Conservation (phyloP, 257 asterid genomes). For the Nicotiana knightiana region DNA sequence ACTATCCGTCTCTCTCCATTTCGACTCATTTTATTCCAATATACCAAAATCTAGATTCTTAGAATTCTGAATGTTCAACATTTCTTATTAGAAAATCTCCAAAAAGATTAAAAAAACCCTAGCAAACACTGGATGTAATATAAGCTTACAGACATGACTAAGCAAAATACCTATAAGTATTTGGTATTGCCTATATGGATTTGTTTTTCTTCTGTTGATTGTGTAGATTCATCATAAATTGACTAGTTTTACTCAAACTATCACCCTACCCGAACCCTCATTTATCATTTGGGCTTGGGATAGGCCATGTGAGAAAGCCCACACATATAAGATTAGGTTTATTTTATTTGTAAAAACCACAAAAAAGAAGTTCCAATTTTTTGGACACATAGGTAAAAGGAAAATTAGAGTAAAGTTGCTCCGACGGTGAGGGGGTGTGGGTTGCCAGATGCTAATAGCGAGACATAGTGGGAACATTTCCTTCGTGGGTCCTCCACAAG, state of each 20-base stretch:
- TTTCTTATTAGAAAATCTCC: not conserved
- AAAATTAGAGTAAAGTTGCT: not conserved
- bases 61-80: not conserved
- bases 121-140: not conserved
- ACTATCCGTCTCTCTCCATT: not conserved
- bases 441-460: not conserved
- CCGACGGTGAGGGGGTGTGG: not conserved
- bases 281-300: not conserved
- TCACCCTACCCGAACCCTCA: not conserved
- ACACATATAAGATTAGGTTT: not conserved
- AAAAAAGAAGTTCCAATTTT: not conserved
- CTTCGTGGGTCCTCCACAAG: not conserved
- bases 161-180: not conserved
- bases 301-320: not conserved
- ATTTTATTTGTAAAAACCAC: not conserved
- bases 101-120: not conserved
- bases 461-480: not conserved
- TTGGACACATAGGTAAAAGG: not conserved
- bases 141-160: not conserved
- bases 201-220: not conserved
- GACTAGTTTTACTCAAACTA: not conserved
- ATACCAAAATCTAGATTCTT: not conserved
- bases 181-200: not conserved
- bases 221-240: not conserved
- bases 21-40: not conserved